Evolutionary conservation across 106 monocot species (phyloP).

Genomic region (Iris macrosiphon): DNA sequence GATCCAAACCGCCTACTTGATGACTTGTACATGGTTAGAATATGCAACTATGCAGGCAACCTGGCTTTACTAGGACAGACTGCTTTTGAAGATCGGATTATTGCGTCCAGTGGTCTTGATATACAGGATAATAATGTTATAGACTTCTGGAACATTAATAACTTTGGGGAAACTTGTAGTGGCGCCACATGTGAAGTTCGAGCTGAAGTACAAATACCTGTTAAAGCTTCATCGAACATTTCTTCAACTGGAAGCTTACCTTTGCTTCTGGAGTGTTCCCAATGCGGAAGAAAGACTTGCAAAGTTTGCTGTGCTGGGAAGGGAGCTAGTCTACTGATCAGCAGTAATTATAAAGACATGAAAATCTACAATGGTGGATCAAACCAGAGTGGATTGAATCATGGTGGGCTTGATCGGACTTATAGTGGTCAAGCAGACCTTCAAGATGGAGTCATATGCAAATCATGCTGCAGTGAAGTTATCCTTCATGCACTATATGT

Average conservation of each 20-base stretch:
- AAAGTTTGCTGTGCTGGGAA: conserved; percentile 87
- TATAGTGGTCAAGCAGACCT: conserved; percentile 13
- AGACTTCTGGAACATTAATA: conserved; percentile 91
- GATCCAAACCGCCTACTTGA: conserved; percentile 84
- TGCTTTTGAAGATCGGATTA: conserved; percentile 65
- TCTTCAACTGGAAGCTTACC: conserved; percentile 16
- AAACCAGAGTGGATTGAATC: conserved; percentile 54
- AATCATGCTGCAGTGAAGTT: conserved; percentile 56
- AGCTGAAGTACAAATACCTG: conserved; percentile 19
- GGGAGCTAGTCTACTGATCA: conserved; percentile 63
- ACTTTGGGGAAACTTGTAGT: conserved; percentile 43
- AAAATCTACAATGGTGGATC: conserved; percentile 41
- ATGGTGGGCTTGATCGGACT: conserved; percentile 41
- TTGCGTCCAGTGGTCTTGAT: conserved; percentile 83
- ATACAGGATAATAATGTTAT: conserved; percentile 22
- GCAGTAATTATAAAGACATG: conserved; percentile 43
- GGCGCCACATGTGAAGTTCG: conserved; percentile 61
- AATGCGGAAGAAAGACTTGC: conserved; percentile 70
- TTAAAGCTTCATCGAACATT: conserved; percentile 10
- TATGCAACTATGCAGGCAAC: conserved; percentile 61
- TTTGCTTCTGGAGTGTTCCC: conserved; percentile 42
- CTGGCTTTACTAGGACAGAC: conserved; percentile 69
- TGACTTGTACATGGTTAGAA: conserved; percentile 32
- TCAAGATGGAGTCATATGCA: conserved; percentile 58
- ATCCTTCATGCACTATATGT: conserved; percentile 64